phyloP scores from a whole-genome alignment of 2,329 filamentous ascomycete species.

The Whalleya microplaca region DNA sequence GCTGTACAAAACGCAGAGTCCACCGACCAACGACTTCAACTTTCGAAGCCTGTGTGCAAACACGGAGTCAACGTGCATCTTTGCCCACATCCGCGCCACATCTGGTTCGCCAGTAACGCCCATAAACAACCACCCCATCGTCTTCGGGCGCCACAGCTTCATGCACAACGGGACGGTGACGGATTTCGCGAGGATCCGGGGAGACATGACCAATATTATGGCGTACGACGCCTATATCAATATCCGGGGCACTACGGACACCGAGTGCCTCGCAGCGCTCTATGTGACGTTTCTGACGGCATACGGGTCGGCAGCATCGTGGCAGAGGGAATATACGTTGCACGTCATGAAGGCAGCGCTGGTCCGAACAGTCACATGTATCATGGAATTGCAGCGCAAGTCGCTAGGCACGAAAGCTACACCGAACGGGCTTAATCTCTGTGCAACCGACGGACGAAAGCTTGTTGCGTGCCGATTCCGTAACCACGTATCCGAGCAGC shows the following conservation, averaged over 20 bases:
- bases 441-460: background rate
- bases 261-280: too few species aligned
- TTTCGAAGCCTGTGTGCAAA: background rate
- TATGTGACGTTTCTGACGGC: too few species aligned
- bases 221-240: too few species aligned
- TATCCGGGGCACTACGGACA: too few species aligned
- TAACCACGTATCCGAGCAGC: background rate
- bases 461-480: background rate
- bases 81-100: background rate
- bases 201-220: too few species aligned
- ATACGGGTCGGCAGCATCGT: too few species aligned
- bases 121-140: conserved; percentile 18
- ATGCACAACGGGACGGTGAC: conserved; percentile 9
- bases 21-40: conserved; percentile 1
- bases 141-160: conserved; percentile 28
- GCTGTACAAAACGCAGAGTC: background rate
- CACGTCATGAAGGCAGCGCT: too few species aligned
- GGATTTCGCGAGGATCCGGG: background rate
- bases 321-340: too few species aligned
- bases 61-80: background rate
- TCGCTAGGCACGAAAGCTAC: background rate
- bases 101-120: background rate
- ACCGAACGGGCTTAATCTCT: background rate
- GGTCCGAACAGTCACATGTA: background rate
- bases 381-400: background rate